These are phyloP conservation scores for Epichloe glyceriae DNA, from an alignment of 2,329 filamentous ascomycete species.

Conservation along the genomic window DNA sequence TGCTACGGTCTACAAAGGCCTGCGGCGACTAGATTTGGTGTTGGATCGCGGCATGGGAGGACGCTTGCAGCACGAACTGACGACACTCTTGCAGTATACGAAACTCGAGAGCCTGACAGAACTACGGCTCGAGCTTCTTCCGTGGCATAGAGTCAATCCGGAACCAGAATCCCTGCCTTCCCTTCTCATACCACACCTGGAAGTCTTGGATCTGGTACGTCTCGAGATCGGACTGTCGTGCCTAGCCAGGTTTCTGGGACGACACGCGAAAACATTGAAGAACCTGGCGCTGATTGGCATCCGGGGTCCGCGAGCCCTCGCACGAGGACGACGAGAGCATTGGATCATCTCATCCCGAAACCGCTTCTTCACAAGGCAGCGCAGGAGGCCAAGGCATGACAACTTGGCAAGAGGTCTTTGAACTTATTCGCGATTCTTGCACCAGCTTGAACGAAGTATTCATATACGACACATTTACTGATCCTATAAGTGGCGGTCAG, in stretches of 20 bases:
- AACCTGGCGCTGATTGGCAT: neutral
- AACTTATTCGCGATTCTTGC: neutral
- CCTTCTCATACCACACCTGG: neutral
- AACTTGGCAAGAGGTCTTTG: neutral
- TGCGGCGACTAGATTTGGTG: neutral
- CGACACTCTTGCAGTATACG: neutral
- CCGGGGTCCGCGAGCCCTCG: neutral
- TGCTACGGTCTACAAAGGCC: neutral
- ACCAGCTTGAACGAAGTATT: neutral
- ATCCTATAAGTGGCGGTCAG: neutral
- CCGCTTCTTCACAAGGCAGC: neutral
- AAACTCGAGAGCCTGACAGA: neutral
- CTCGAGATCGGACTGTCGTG: neutral
- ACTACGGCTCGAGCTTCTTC: conserved; percentile 10
- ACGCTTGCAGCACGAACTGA: neutral
- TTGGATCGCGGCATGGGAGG: neutral
- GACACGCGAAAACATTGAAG: neutral
- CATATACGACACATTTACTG: neutral
- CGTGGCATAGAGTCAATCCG: neutral
- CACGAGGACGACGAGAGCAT: neutral
- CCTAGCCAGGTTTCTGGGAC: neutral
- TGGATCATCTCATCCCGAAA: neutral
- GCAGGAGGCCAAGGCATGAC: neutral
- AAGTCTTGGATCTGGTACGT: neutral
- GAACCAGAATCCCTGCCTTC: neutral